A percentile compares a stretch with the other conserved stretches of the same genome.
Evolutionary conservation across 495 filamentous ascomycete species (phyloP).

Genomic region (Neurospora sp.): DNA sequence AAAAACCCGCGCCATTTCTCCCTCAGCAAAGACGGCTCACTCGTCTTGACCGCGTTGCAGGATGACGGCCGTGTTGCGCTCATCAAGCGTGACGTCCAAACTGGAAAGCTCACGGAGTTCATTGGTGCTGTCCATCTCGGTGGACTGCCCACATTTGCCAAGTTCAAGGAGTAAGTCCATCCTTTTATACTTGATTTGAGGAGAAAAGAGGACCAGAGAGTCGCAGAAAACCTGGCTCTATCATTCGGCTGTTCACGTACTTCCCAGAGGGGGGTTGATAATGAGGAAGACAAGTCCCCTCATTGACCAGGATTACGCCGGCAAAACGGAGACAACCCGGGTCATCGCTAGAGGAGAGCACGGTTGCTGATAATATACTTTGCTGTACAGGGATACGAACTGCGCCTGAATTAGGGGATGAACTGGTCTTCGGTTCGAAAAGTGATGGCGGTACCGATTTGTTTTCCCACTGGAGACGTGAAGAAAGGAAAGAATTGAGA

Average conservation of each 20-base stretch:
- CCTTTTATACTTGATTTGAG: not conserved
- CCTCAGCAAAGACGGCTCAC: slow-evolving; percentile 50
- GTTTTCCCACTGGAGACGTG: not conserved
- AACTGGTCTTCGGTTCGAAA: not conserved
- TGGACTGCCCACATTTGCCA: slow-evolving; percentile 47
- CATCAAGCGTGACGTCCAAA: slow-evolving; percentile 44
- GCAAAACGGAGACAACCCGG: not conserved
- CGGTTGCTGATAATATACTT: not conserved
- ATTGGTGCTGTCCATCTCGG: slow-evolving; percentile 37
- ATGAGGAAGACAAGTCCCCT: not conserved
- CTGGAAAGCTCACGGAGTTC: slow-evolving; percentile 45
- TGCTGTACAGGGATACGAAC: not conserved
- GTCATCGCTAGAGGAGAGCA: not conserved
- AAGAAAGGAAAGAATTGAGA: not conserved
- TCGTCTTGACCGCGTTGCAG: slow-evolving; percentile 55
- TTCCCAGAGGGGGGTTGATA: not conserved
- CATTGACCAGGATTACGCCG: not conserved
- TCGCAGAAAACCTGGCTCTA: not conserved
- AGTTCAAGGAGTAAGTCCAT: slow-evolving; percentile 44
- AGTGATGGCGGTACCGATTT: not conserved
- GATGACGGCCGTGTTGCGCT: slow-evolving; percentile 47
- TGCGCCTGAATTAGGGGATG: not conserved
- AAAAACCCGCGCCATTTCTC: slow-evolving; percentile 53
- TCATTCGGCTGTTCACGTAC: not conserved
- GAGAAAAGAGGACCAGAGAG: not conserved